Evolutionary conservation across 1,139 yeast genomes (phyloP), one percentile per base, ranked within the genome.

Genomic region (Sugiyamaella paludigena): DNA sequence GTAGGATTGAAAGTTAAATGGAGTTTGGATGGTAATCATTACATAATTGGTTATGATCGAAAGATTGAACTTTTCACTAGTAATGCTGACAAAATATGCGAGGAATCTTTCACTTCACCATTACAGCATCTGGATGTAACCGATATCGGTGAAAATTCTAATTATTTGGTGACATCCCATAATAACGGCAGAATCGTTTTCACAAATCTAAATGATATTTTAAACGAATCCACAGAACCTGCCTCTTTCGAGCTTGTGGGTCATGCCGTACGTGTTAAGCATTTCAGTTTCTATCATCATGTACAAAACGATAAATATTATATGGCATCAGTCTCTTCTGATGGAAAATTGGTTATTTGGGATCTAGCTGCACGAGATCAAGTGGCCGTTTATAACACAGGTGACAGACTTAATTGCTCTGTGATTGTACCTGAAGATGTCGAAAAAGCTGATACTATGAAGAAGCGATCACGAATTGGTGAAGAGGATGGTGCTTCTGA

Each of bases 331-430:
- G 88, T 89, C 10, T 87, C 96, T 0, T 87, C 97, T 0, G 98
- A 92, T 66, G 98, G 98, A 35, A 85, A 80, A 61, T 83, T 92
- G 48, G 95, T 91, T 11, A 83, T 92, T 2, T 92, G 98, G 96
- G 86, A 89, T 63, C 70, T 91, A 61, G 50, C 47, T n/a, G 62
- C 72, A 0, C 76, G 77, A 58, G 95, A 87, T 59, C 96, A 89
- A 67, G 77, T 88, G 19, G 97, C 97, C 0, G 94, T 88, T 1
- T 91, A 89, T 66, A 88, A 84, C 57, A 80, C 94, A 26, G 95
- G 95, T n/a, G 97, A 92, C 69, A 77, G 98, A 62, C 77, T 92
- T 55, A 92, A 88, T 66, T 91, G 96, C 70, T 83, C 89, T 13
- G 79, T 83, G 11, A 78, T 86, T 27, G 83, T 92, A 43, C 79